Evolutionary conservation across 2,329 filamentous ascomycete species (phyloP).

Genomic region (Penicillium freii): DNA sequence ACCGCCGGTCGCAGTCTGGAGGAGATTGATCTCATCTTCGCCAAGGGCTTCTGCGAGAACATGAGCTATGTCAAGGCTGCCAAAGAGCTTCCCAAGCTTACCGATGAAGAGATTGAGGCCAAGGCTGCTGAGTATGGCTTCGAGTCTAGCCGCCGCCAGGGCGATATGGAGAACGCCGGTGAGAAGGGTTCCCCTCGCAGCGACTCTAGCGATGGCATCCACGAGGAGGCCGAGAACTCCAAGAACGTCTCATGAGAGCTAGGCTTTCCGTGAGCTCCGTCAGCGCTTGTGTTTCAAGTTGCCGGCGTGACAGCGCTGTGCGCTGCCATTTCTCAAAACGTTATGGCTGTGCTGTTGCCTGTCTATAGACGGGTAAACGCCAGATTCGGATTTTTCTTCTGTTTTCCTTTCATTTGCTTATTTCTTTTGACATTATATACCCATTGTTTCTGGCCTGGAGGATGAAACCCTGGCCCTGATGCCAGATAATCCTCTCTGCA

Average conservation of each 20-base stretch:
- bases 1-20: constrained; percentile 47
- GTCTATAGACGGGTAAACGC: background rate
- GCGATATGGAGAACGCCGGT: constrained; percentile 16
- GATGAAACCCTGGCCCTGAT: background rate
- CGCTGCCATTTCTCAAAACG: constrained; percentile 9
- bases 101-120: constrained; percentile 36
- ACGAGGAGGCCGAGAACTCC: constrained; percentile 4
- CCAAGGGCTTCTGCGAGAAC: constrained; percentile 45
- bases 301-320: constrained; percentile 14
- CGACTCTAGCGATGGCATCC: constrained; percentile 13
- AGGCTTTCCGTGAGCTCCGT: background rate
- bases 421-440: constrained; percentile 14
- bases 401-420: constrained; percentile 3
- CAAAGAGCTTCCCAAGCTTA: constrained; percentile 34
- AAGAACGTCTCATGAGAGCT: background rate
- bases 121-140: constrained; percentile 36
- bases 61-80: constrained; percentile 41
- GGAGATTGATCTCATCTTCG: constrained; percentile 47
- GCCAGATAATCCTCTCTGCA: constrained; percentile 2
- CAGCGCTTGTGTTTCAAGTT: background rate
- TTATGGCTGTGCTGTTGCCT: constrained; percentile 6
- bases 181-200: constrained; percentile 24
- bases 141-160: constrained; percentile 2
- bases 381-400: constrained; percentile 3
- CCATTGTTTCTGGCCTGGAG: constrained; percentile 14